Evolutionary conservation across 1,284 basidiomycete species (phyloP), one percentile per base, ranked within the genome.

Genomic region (Apiotrichum brassicae): DNA sequence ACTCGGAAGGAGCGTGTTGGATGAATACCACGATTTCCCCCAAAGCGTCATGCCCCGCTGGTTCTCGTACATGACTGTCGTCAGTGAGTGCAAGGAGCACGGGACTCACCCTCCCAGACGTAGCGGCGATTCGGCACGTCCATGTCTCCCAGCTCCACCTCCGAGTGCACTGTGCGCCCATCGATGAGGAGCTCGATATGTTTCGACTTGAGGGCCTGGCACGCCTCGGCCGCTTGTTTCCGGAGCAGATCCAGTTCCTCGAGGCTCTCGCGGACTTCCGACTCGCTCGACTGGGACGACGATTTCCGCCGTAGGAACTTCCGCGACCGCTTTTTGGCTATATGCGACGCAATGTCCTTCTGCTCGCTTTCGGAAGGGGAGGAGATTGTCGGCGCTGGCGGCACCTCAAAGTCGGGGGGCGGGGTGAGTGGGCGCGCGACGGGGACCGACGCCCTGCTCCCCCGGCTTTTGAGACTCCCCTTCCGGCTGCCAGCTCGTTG

Each of bases 61-160:
- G 49, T 75, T 75, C 55, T 75, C 73, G 43, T 71, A 74, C 37
- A 73, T 56, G 16, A 72, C 72, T 74, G 51, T 3, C 14, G 46
- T 48, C 34, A 52, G 48, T 32, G 1, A 25, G n/a, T 7, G 28
- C 37, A 23, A 45, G 26, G 26, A 36, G 6, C 14, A 30, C 28
- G 28, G 14, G 28, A 76, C 83, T 62, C 64, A 87, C 86, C 71
- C 59, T 79, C 80, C 88, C 88, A 92, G 58, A 70, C 67, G 40
- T 89, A 88, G 6, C 23, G 34, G 1, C 38, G 32, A 16, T 43
- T 46, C 2, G 32, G 40, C 11, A 34, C 23, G 13, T 40, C 16
- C 13, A 28, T 16, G 9, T 33, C 36, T 3, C 44, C 44, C 5
- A 52, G 32, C 37, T 49, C 43, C 0, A 23, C 48, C 22, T 46